Evolutionary conservation across 2,329 filamentous ascomycete species (phyloP).

Genomic region (Mollisiaceae sp.): DNA sequence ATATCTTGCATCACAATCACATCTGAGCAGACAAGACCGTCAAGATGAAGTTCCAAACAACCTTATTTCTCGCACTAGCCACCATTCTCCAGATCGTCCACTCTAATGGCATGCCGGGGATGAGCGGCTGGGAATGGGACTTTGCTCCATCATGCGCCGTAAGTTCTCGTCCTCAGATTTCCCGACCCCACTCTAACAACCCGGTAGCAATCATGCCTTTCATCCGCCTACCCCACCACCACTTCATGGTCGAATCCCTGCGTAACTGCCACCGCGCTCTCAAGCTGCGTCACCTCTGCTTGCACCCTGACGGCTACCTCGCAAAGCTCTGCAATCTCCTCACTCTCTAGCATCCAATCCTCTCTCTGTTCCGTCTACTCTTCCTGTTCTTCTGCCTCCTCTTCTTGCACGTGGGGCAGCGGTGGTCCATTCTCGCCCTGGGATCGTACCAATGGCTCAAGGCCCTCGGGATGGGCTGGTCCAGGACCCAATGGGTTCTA

Average conservation of each 20-base stretch:
- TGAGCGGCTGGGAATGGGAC: neutral
- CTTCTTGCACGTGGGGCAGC: neutral
- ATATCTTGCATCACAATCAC: neutral
- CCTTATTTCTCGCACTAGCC: neutral
- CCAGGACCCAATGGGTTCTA: neutral
- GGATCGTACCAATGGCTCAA: neutral
- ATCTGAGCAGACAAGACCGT: neutral
- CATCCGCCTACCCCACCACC: conserved; percentile 1
- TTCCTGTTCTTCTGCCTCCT: neutral
- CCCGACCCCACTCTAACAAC: neutral
- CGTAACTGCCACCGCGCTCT: neutral
- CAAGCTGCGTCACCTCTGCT: neutral
- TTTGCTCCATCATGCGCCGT: conserved; percentile 2
- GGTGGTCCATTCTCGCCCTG: neutral
- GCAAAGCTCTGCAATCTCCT: neutral
- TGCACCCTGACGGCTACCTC: conserved; percentile 1
- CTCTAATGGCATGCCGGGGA: neutral
- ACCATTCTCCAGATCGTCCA: neutral
- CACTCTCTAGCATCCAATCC: neutral
- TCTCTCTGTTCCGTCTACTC: conserved; percentile 6
- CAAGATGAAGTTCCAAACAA: neutral
- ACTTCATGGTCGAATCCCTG: neutral
- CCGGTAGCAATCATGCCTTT: conserved; percentile 1
- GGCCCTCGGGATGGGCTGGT: neutral
- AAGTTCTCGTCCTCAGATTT: neutral